Evolutionary conservation across 306 rosid genomes (phyloP).

Genomic region (Dryas octopetala): DNA sequence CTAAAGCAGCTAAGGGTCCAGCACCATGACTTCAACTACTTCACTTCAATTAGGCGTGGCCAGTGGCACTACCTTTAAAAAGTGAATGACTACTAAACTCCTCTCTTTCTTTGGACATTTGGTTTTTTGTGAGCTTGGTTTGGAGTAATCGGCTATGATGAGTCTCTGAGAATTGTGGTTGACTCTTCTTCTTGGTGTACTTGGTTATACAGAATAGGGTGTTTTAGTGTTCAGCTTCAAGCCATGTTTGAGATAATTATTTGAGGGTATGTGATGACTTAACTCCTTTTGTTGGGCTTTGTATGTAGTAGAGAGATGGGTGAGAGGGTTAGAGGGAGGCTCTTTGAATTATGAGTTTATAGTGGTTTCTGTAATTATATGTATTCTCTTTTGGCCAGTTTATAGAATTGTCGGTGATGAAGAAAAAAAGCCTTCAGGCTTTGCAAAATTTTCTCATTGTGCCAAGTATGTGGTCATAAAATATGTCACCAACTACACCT

Average conservation of each 20-base stretch:
- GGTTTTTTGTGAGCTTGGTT: constrained; percentile 10
- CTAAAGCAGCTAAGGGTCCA: constrained; percentile 85
- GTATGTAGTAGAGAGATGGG: constrained; percentile 19
- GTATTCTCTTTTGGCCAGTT: constrained; percentile 20
- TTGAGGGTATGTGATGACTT: neutral
- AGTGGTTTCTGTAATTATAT: constrained; percentile 18
- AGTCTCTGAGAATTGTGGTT: constrained; percentile 3
- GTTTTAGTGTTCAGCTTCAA: constrained; percentile 7
- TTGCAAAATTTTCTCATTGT: neutral
- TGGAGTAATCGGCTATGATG: neutral
- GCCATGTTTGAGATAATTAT: neutral
- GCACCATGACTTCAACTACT: constrained; percentile 92
- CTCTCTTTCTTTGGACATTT: neutral
- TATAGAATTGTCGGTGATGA: constrained; percentile 14
- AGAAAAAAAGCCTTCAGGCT: constrained; percentile 3
- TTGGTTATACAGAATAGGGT: constrained; percentile 14
- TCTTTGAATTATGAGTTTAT: constrained; percentile 16
- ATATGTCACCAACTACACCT: neutral
- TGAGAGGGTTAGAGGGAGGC: constrained; percentile 12
- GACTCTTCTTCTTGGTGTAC: neutral
- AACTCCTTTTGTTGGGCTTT: constrained; percentile 22
- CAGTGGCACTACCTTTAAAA: constrained; percentile 21
- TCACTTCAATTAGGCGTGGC: constrained; percentile 53
- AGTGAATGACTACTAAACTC: constrained; percentile 27
- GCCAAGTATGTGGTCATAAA: neutral